Percentiles rank a stretch among this genome's conserved stretches.
Conservation (phyloP, 495 filamentous ascomycete genomes). For the Penicillium ochrochloron region DNA sequence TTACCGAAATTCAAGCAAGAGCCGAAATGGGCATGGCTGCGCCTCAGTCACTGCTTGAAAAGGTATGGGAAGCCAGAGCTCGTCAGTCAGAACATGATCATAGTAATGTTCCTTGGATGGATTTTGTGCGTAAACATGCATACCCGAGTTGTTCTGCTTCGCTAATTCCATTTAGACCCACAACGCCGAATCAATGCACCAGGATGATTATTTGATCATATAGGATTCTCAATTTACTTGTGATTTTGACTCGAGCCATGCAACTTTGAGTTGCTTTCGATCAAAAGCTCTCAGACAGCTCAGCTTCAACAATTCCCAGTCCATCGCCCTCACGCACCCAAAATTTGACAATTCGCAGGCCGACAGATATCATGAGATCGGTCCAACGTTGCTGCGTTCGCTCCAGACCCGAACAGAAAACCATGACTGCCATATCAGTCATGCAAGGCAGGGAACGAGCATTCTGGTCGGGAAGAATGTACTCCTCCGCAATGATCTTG, state of each 20-base stretch:
- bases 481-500: constrained; percentile 45
- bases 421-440: constrained; percentile 49
- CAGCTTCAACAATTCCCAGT: constrained; percentile 47
- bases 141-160: background rate
- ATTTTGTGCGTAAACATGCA: constrained; percentile 37
- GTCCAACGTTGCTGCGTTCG: constrained; percentile 48
- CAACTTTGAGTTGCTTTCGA: background rate
- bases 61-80: constrained; percentile 41
- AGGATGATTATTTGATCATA: constrained; percentile 37
- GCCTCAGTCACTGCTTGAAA: constrained; percentile 32
- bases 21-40: constrained; percentile 39
- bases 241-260: too few species aligned
- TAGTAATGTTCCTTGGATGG: constrained; percentile 42
- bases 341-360: constrained; percentile 38
- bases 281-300: constrained; percentile 6
- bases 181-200: constrained; percentile 18
- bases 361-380: constrained; percentile 31
- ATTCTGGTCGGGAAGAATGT: constrained; percentile 38
- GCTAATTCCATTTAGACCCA: constrained; percentile 26
- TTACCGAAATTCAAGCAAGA: constrained; percentile 35
- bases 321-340: constrained; percentile 36
- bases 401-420: constrained; percentile 41
- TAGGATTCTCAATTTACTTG: background rate
- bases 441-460: constrained; percentile 16
- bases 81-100: constrained; percentile 30